Evolutionary conservation across 2,329 filamentous ascomycete genomes (phyloP), one percentile per base, ranked within the genome.

Genomic region (Myriosclerotinia duriaeana): DNA sequence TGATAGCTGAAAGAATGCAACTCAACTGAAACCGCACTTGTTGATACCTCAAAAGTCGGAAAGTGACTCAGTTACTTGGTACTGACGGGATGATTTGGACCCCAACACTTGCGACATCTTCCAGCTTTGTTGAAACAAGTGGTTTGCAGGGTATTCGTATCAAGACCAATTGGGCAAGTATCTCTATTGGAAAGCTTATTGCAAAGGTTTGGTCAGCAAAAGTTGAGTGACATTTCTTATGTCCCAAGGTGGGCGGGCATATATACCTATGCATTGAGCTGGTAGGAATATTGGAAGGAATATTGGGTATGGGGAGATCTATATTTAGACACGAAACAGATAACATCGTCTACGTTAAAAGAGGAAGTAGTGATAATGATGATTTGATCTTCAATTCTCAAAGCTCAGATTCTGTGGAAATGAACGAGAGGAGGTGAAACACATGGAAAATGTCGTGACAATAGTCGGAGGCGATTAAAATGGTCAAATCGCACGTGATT

Each of bases 261-360:
- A 11, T 46, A n/a, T n/a, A 20, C 5, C 26, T 34, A n/a, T 8
- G 56, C 26, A 59, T 59, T 59, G 42, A 48, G 42, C 56, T 59
- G 17, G 26, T 36, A 48, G 30, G 56, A 60, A 22, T 60, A 60
- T 60, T 38, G 56, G 36, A 60, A 60, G 56, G 56, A 60, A 48
- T 60, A 48, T 48, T 60, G 42, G 7, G 12, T 17, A 7, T 6
- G 14, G 22, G 22, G 17, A 34, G 9, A 11, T 48, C 42, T 60
- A 60, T 22, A 60, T 60, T 60, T 60, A 60, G 56, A 60, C 12
- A 34, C 17, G 40, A 34, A 34, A 48, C 26, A 17, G 7, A 48
- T 26, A 9, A 36, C 17, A 1, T 48, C 7, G 5, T 36, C n/a
- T 44, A 15, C 15, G 30, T 14, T 22, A 15, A 22, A 1, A 22